Percentiles rank a stretch among this genome's conserved stretches.
Evolutionary conservation across 306 rosid species (phyloP).

Genomic region (Oemleria cerasiformis): DNA sequence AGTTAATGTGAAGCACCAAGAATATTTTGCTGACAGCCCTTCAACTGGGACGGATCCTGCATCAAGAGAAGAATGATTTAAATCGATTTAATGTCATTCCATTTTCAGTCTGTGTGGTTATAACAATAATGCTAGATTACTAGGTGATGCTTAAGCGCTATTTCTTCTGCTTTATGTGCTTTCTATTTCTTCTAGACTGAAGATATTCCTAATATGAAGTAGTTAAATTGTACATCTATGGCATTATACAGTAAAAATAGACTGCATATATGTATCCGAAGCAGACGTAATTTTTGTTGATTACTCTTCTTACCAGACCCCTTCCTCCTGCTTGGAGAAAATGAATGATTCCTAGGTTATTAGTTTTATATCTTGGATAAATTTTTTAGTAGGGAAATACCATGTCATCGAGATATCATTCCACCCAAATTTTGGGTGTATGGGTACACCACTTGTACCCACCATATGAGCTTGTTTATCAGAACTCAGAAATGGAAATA

Average conservation of each 20-base stretch:
- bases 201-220: neutral
- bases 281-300: neutral
- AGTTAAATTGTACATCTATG: neutral
- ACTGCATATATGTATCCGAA: neutral
- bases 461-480: no score
- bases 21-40: slow-evolving; percentile 94
- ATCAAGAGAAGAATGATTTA: slow-evolving; percentile 78
- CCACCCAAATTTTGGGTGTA: no score
- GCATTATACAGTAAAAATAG: neutral
- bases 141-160: neutral
- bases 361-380: no score
- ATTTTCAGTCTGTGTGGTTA: slow-evolving; percentile 10
- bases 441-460: no score
- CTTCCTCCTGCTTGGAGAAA: no score
- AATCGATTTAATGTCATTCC: slow-evolving; percentile 4
- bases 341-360: no score
- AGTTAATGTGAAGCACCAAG: slow-evolving; percentile 91
- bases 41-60: slow-evolving; percentile 84
- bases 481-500: no score
- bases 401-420: no score
- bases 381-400: no score
- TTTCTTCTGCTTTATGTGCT: neutral
- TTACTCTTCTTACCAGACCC: neutral
- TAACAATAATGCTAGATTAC: neutral
- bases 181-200: neutral